These are phyloP conservation scores for Teratosphaeria zuluensis DNA, from an alignment of 2,329 filamentous ascomycete species.

Conservation along the genomic window DNA sequence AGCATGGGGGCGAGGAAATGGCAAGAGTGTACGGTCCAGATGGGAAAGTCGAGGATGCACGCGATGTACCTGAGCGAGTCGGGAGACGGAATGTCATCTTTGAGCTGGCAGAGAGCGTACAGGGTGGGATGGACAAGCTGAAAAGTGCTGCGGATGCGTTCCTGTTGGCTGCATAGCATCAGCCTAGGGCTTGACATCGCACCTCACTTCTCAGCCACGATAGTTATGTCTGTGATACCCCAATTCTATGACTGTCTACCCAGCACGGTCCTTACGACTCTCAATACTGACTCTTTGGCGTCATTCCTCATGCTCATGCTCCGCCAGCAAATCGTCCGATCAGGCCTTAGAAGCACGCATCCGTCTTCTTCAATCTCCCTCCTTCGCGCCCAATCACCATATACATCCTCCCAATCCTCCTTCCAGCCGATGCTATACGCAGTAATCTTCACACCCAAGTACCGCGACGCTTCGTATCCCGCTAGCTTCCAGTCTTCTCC, in stretches of 20 bases:
- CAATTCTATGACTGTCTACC: background rate
- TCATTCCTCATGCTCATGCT: slow-evolving; percentile 20
- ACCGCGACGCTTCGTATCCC: slow-evolving; percentile 29
- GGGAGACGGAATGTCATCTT: slow-evolving; percentile 8
- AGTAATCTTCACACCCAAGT: slow-evolving; percentile 39
- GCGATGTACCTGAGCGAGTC: slow-evolving; percentile 9
- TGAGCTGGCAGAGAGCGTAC: slow-evolving; percentile 7
- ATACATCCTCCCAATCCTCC: slow-evolving; percentile 53
- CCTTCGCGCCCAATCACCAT: slow-evolving; percentile 48
- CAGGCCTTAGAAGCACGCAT: slow-evolving; percentile 49
- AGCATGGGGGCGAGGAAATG: slow-evolving; percentile 14
- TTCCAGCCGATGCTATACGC: slow-evolving; percentile 46
- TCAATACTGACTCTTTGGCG: slow-evolving; percentile 12
- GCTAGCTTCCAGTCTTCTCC: slow-evolving; percentile 47
- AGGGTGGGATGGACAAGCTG: slow-evolving; percentile 9
- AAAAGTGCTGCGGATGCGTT: slow-evolving; percentile 6
- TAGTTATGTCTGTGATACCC: background rate
- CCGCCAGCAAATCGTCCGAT: slow-evolving; percentile 50
- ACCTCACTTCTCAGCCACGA: background rate
- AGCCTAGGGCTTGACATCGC: background rate
- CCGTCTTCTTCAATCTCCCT: slow-evolving; percentile 50
- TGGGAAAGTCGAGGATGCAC: slow-evolving; percentile 3
- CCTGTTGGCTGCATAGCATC: background rate
- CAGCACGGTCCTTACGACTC: slow-evolving; percentile 7
- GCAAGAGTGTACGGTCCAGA: slow-evolving; percentile 9